Base-by-base conservation (phyloP, 2,329 filamentous ascomycete species). In the Pseudogymnoascus sp. region DNA sequence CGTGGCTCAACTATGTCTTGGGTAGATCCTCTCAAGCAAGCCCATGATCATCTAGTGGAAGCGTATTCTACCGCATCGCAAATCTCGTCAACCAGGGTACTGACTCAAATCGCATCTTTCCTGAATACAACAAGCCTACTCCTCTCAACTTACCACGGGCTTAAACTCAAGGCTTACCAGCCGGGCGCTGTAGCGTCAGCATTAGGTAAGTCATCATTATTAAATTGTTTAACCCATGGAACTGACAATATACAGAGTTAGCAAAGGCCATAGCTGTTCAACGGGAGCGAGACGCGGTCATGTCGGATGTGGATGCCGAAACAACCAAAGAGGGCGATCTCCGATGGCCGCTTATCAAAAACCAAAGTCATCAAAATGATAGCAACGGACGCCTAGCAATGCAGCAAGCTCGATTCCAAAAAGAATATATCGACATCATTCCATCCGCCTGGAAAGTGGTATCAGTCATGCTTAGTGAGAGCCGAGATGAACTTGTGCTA, bases 361-460 rank as follows among this genome's bases (percentile, higher is more conserved):
- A 60, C 37, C 15, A 63, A 55, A 70, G 62, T 66, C 71, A 12
- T 67, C 68, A 63, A 72, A 69, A 31, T 66, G 71, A 10, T 69
- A 71, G 25, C 75, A 78, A 67, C 72, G 75, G 13, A 69, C 76
- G 3, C 70, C 75, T 0, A 65, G 74, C 1, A 70, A 68, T 73
- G 75, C 45, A 76, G 76, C 25, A 71, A 70, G 74, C 78, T 45
- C 79, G 80, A 27, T 95, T 96, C 69, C 89, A 93, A 71, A 80
- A 82, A 65, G 84, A 92, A 52, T 96, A 92, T 68, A 81, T 97
- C 59, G 89, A 97, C 69, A 88, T 93, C 59, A 85, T 99, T 5
- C 95, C 94, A 0, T 76, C 79, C 39, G 79, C 82, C 5, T 99
- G 94, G 94, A 91, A 86, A 55, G 88, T 92, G 1, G 78, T 99